Evolutionary conservation across 331 rosid genomes (phyloP).

Genomic region (Rosa hybrid): DNA sequence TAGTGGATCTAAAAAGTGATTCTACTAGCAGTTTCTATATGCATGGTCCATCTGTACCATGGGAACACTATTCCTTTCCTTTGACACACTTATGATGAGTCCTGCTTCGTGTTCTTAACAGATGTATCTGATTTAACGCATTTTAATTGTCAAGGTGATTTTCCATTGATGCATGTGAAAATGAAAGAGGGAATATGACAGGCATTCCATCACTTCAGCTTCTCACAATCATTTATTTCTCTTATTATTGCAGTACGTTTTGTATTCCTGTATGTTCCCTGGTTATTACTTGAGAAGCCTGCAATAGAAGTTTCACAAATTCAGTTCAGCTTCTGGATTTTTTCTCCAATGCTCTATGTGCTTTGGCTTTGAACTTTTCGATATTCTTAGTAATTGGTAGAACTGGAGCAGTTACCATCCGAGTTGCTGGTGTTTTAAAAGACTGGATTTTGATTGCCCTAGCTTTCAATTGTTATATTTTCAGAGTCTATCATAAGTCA

Average conservation of each 20-base stretch:
- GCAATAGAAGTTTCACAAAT: constrained; percentile 75
- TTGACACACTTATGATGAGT: background rate
- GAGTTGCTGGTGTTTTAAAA: constrained; percentile 95
- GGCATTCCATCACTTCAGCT: background rate
- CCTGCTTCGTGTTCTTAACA: background rate
- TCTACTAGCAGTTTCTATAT: background rate
- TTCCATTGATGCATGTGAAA: background rate
- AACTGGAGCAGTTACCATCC: constrained; percentile 95
- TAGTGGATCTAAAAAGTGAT: background rate
- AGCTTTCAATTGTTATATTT: constrained; percentile 71
- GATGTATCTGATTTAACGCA: background rate
- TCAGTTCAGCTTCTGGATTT: constrained; percentile 94
- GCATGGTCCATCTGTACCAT: constrained; percentile 8
- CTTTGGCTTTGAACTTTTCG: constrained; percentile 93
- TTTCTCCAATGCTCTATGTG: constrained; percentile 89
- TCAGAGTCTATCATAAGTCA: constrained; percentile 75
- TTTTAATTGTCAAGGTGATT: background rate
- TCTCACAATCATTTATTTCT: background rate
- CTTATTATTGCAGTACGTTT: constrained; percentile 65
- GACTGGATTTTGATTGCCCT: constrained; percentile 98
- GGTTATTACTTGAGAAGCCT: constrained; percentile 80
- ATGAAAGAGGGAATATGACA: background rate
- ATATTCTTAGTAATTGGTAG: constrained; percentile 90
- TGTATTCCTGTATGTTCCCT: constrained; percentile 81
- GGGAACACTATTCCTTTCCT: background rate